Evolutionary conservation across 306 rosid species (phyloP).

Genomic region (Leucaena leucocephala): DNA sequence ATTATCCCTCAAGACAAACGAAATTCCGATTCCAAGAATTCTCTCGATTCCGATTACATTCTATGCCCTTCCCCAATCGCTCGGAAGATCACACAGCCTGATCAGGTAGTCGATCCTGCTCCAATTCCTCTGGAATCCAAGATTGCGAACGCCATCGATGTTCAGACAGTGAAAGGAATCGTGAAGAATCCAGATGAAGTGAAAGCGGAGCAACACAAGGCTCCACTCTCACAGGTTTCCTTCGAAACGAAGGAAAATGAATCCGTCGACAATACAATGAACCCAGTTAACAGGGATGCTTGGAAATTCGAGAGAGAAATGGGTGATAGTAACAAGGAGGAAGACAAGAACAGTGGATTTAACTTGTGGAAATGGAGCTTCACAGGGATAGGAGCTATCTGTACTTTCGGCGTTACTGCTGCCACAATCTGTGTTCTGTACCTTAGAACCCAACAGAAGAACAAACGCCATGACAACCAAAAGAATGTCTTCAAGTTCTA

Average conservation of each 20-base stretch:
- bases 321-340: constrained; percentile 11
- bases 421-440: constrained; percentile 72
- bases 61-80: constrained; percentile 54
- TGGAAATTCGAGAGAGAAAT: constrained; percentile 48
- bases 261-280: constrained; percentile 81
- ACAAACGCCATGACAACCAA: constrained; percentile 47
- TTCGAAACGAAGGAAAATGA: constrained; percentile 68
- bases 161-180: constrained; percentile 32
- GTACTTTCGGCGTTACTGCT: constrained; percentile 86
- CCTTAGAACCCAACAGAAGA: constrained; percentile 60
- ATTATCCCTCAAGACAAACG: constrained; percentile 32
- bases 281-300: constrained; percentile 40
- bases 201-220: constrained; percentile 48
- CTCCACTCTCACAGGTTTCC: constrained; percentile 50
- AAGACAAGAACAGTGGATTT: constrained; percentile 34
- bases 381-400: constrained; percentile 85
- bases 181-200: constrained; percentile 15
- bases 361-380: constrained; percentile 72
- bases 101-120: constrained; percentile 37
- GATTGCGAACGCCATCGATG: constrained; percentile 29
- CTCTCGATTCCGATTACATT: constrained; percentile 58
- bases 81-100: constrained; percentile 26
- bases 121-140: constrained; percentile 52
- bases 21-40: constrained; percentile 40
- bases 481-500: constrained; percentile 67